Evolutionary conservation across 495 filamentous ascomycete species (phyloP).

Genomic region (Cairneyella variabilis): DNA sequence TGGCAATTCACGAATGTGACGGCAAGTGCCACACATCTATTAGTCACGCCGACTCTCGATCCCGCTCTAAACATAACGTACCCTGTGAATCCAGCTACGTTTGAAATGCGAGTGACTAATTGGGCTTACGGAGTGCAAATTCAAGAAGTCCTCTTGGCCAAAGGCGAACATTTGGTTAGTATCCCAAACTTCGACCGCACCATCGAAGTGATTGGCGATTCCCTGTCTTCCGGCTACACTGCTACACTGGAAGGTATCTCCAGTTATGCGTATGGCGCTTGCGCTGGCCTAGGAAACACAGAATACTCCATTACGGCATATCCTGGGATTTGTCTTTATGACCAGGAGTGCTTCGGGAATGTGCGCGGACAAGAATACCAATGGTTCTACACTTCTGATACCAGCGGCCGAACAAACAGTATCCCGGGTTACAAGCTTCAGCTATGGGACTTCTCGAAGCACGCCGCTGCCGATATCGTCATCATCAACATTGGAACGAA

Average conservation of each 20-base stretch:
- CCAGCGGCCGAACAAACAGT: too few relatives aligned
- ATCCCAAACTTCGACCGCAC: conserved; percentile 44
- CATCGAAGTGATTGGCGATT: conserved; percentile 66
- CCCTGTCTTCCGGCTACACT: conserved; percentile 53
- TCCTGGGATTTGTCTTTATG: conserved; percentile 57
- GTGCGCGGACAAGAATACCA: too few relatives aligned
- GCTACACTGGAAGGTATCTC: conserved; percentile 62
- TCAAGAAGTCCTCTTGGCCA: conserved; percentile 46
- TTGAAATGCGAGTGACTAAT: conserved; percentile 58
- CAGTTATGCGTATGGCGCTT: conserved; percentile 40
- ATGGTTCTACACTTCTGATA: too few relatives aligned
- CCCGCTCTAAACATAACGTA: conserved; percentile 36
- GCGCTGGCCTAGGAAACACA: conserved; percentile 57
- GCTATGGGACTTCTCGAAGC: too few relatives aligned
- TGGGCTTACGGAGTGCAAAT: conserved; percentile 66
- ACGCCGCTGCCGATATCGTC: too few relatives aligned
- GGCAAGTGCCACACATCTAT: conserved; percentile 57
- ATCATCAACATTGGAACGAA: too few relatives aligned
- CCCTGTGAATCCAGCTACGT: conserved; percentile 39
- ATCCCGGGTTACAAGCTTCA: too few relatives aligned
- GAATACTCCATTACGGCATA: conserved; percentile 62
- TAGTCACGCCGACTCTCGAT: conserved; percentile 45
- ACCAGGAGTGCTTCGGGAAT: conserved; percentile 59
- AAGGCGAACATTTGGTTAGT: conserved; percentile 45
- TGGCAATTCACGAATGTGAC: conserved; percentile 69